Conservation (phyloP, 768 basidiomycete species). For the Boletales sp. region DNA sequence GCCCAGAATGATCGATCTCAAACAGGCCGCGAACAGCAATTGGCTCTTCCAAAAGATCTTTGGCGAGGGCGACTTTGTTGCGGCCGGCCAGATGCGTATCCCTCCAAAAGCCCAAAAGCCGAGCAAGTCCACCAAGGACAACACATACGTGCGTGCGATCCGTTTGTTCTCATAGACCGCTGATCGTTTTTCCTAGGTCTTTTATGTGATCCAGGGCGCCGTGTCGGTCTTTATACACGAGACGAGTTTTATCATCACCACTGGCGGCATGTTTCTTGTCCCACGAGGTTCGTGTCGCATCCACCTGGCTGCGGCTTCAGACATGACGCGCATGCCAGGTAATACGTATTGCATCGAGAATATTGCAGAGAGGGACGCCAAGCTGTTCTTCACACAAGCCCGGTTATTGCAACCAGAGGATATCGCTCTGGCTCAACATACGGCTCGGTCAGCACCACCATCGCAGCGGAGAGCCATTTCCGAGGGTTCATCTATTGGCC, state of each 20-base stretch:
- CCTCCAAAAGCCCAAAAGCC: slow-evolving; percentile 81
- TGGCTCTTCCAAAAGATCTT: slow-evolving; percentile 93
- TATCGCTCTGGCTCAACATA: slow-evolving; percentile 17
- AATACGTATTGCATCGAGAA: slow-evolving; percentile 92
- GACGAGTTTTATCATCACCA: slow-evolving; percentile 70
- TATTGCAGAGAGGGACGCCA: slow-evolving; percentile 72
- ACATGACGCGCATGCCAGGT: slow-evolving; percentile 41
- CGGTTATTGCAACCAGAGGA: slow-evolving; percentile 44
- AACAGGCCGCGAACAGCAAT: slow-evolving; percentile 53
- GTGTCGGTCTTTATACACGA: slow-evolving; percentile 83
- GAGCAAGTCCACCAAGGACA: slow-evolving; percentile 87
- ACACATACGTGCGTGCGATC: slow-evolving; percentile 72
- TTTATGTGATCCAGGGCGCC: slow-evolving; percentile 84
- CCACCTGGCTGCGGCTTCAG: background rate
- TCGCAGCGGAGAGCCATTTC: slow-evolving; percentile 28
- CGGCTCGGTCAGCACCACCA: slow-evolving; percentile 27
- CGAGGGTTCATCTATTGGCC: slow-evolving; percentile 14
- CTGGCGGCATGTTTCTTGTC: slow-evolving; percentile 86
- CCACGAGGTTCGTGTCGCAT: slow-evolving; percentile 66
- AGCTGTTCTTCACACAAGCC: slow-evolving; percentile 91
- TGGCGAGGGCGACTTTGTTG: slow-evolving; percentile 86
- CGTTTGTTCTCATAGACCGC: background rate
- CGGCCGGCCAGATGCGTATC: slow-evolving; percentile 82
- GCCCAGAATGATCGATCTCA: slow-evolving; percentile 59
- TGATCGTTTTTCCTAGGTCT: slow-evolving; percentile 41